Conservation (phyloP, 495 filamentous ascomycete genomes). For the Hyaloscypha hepaticicola region DNA sequence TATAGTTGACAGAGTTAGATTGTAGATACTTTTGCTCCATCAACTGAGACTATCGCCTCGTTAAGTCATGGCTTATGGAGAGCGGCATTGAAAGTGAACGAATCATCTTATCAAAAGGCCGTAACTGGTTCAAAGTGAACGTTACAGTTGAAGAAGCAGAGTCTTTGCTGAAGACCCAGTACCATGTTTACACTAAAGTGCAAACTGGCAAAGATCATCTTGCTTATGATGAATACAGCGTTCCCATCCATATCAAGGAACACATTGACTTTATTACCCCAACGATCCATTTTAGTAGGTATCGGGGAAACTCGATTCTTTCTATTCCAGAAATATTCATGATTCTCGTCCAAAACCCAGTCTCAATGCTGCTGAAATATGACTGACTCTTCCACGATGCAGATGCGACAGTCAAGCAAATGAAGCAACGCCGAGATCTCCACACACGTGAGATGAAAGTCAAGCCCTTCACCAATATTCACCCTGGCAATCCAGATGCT, state of each 20-base stretch:
- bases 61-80: slow-evolving; percentile 20
- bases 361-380: too few relatives aligned
- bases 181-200: slow-evolving; percentile 53
- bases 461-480: slow-evolving; percentile 8
- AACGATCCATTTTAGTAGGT: slow-evolving; percentile 22
- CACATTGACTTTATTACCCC: slow-evolving; percentile 58
- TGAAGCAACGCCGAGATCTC: slow-evolving; percentile 22
- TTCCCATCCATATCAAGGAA: slow-evolving; percentile 47
- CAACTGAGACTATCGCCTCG: slow-evolving; percentile 5
- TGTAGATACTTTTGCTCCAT: slow-evolving; percentile 9
- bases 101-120: slow-evolving; percentile 14
- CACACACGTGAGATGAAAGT: slow-evolving; percentile 28
- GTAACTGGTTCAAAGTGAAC: slow-evolving; percentile 36
- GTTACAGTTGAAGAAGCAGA: slow-evolving; percentile 53
- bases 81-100: slow-evolving; percentile 13
- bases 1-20: slow-evolving; percentile 5
- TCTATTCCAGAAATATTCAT: too few relatives aligned
- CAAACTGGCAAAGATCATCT: slow-evolving; percentile 40
- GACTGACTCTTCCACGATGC: too few relatives aligned
- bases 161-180: slow-evolving; percentile 55
- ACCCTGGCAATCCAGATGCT: slow-evolving; percentile 8
- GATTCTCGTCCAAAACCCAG: too few relatives aligned
- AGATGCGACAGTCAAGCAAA: slow-evolving; percentile 21
- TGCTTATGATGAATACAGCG: slow-evolving; percentile 45
- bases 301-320: too few relatives aligned